These are phyloP conservation scores for Saccharomyces hybrid DNA, from an alignment of 1,139 yeast species.

Conservation along the genomic window DNA sequence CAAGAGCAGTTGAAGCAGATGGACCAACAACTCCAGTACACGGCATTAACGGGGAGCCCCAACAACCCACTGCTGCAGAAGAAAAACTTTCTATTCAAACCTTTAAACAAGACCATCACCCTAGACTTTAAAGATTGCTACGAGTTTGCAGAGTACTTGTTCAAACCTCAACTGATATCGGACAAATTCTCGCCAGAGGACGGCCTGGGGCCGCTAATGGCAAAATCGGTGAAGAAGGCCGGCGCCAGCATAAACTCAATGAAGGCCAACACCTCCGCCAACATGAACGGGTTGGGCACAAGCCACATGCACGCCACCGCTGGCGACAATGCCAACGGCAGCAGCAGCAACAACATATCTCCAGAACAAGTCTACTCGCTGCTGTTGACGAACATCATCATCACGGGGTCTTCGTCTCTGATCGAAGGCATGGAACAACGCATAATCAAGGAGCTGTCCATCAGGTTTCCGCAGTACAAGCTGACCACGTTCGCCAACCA, in stretches of 20 bases:
- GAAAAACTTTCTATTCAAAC: slow-evolving; percentile 19
- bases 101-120: slow-evolving; percentile 15
- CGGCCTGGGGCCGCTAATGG: slow-evolving; percentile 25
- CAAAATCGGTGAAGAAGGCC: slow-evolving; percentile 24
- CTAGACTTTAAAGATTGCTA: slow-evolving; percentile 23
- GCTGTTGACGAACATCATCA: slow-evolving; percentile 49
- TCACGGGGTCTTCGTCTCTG: slow-evolving; percentile 59
- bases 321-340: slow-evolving; percentile 7
- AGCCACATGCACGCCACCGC: slow-evolving; percentile 4
- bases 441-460: slow-evolving; percentile 44
- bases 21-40: slow-evolving; percentile 10
- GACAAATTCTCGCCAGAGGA: slow-evolving; percentile 16
- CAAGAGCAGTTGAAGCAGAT: slow-evolving; percentile 16
- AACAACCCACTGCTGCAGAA: slow-evolving; percentile 21
- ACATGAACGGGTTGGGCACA: slow-evolving; percentile 7
- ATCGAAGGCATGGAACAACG: slow-evolving; percentile 56
- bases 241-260: slow-evolving; percentile 22
- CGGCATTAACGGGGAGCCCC: neutral
- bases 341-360: slow-evolving; percentile 11
- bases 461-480: slow-evolving; percentile 29
- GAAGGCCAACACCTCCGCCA: slow-evolving; percentile 8
- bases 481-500: slow-evolving; percentile 29
- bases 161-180: slow-evolving; percentile 21
- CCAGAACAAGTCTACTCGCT: slow-evolving; percentile 18
- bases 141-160: slow-evolving; percentile 22